A percentile compares a stretch with the other conserved stretches of the same genome.
phyloP scores from a whole-genome alignment of 768 basidiomycete genomes.

The Rhizopogon vulgaris region DNA sequence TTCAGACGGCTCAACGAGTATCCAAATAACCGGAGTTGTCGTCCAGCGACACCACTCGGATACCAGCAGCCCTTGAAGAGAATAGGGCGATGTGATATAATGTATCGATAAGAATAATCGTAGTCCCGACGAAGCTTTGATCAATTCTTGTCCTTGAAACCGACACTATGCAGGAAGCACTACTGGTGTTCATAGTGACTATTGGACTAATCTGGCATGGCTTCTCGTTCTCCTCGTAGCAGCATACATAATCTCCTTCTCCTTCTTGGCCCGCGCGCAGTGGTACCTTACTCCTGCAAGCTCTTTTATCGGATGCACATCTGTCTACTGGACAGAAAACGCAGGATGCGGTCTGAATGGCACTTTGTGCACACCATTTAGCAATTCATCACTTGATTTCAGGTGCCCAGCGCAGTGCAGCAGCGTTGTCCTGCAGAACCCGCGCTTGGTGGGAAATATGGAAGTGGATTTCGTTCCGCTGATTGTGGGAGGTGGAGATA shows the following conservation, averaged over 20 bases:
- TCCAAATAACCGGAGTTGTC: no score
- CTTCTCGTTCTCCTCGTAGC: constrained; percentile 42
- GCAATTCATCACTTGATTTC: constrained; percentile 58
- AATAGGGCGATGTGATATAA: no score
- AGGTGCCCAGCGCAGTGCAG: constrained; percentile 75
- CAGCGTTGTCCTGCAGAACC: constrained; percentile 61
- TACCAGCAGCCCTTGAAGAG: no score
- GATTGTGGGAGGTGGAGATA: constrained; percentile 82
- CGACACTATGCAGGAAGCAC: no score
- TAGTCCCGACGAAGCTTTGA: no score
- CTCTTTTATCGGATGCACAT: constrained; percentile 61
- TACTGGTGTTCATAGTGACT: no score
- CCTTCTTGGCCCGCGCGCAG: constrained; percentile 68
- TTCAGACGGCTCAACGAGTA: no score
- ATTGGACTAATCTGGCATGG: no score
- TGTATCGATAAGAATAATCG: no score
- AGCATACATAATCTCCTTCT: constrained; percentile 64
- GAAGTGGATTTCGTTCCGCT: constrained; percentile 65
- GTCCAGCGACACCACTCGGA: no score
- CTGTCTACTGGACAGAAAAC: constrained; percentile 64
- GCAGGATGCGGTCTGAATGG: constrained; percentile 75
- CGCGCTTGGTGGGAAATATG: constrained; percentile 63
- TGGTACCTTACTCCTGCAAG: constrained; percentile 64
- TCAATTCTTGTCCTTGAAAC: no score
- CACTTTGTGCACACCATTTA: constrained; percentile 55